phyloP scores from a whole-genome alignment of 2,329 filamentous ascomycete genomes.

The Claviceps fusiformis region DNA sequence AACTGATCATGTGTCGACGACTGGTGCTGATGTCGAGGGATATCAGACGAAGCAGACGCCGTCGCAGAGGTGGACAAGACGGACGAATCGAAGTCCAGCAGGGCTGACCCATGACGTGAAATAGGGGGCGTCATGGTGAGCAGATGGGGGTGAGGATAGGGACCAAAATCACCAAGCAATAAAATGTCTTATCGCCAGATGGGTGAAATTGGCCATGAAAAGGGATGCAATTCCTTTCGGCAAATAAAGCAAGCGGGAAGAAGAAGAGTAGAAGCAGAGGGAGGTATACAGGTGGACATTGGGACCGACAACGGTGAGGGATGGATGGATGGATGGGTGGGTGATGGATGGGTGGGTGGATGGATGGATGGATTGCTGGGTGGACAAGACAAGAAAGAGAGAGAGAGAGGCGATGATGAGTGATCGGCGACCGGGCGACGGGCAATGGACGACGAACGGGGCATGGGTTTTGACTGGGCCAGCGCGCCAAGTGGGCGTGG shows the following conservation, averaged over 20 bases:
- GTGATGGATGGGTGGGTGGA: background rate
- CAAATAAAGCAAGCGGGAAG: slow-evolving; percentile 1
- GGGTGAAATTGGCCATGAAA: slow-evolving; percentile 10
- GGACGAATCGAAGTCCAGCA: slow-evolving; percentile 3
- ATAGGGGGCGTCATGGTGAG: slow-evolving; percentile 13
- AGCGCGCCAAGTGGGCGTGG: background rate
- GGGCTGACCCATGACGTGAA: slow-evolving; percentile 3
- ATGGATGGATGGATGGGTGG: background rate
- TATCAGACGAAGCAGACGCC: slow-evolving; percentile 24
- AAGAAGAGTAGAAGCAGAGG: slow-evolving; percentile 1
- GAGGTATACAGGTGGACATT: slow-evolving; percentile 1
- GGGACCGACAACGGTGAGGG: slow-evolving; percentile 1
- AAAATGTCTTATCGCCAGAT: slow-evolving; percentile 9
- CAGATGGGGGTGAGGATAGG: slow-evolving; percentile 4
- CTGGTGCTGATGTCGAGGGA: slow-evolving; percentile 6
- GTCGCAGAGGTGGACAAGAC: slow-evolving; percentile 20
- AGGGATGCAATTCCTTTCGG: slow-evolving; percentile 4
- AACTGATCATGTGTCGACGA: slow-evolving; percentile 3
- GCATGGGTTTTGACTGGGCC: background rate
- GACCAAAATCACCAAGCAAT: slow-evolving; percentile 6
- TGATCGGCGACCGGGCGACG: background rate
- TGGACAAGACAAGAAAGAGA: background rate
- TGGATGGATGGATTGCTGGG: background rate
- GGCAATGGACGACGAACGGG: background rate
- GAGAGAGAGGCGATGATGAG: background rate